Conservation (phyloP, 1,284 basidiomycete genomes). For the Tremellales sp. region DNA sequence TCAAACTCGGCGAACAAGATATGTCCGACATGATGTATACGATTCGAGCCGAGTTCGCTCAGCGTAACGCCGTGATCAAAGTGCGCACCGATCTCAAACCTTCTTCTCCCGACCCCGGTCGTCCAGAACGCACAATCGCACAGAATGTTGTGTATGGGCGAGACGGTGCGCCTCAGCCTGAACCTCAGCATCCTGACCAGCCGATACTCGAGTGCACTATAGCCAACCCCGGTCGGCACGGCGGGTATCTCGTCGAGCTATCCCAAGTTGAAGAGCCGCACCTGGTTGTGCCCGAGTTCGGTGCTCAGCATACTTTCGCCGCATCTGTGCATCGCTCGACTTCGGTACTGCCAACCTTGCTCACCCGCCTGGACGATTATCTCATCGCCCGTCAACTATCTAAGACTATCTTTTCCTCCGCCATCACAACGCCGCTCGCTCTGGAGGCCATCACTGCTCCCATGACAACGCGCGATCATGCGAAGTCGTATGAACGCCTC, state of each 20-base stretch:
- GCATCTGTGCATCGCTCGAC: constrained; percentile 23
- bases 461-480: background rate
- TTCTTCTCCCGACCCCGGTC: constrained; percentile 17
- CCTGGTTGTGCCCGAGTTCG: too few species aligned
- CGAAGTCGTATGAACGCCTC: constrained; percentile 32
- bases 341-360: constrained; percentile 19
- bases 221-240: too few species aligned
- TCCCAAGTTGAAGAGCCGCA: constrained; percentile 15
- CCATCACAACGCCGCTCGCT: constrained; percentile 5
- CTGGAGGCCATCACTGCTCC: constrained; percentile 28
- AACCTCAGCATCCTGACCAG: background rate
- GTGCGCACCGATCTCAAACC: constrained; percentile 20
- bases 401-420: constrained; percentile 5
- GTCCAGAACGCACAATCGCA: too few species aligned
- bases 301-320: constrained; percentile 19
- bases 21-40: constrained; percentile 22
- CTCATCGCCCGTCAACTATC: constrained; percentile 21
- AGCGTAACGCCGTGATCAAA: background rate
- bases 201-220: too few species aligned
- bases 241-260: too few species aligned
- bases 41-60: constrained; percentile 17
- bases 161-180: constrained; percentile 2
- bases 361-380: constrained; percentile 22
- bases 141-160: too few species aligned
- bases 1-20: constrained; percentile 5